Evolutionary conservation across 2,329 filamentous ascomycete genomes (phyloP).

Genomic region (Colletotrichum tamarilloi): DNA sequence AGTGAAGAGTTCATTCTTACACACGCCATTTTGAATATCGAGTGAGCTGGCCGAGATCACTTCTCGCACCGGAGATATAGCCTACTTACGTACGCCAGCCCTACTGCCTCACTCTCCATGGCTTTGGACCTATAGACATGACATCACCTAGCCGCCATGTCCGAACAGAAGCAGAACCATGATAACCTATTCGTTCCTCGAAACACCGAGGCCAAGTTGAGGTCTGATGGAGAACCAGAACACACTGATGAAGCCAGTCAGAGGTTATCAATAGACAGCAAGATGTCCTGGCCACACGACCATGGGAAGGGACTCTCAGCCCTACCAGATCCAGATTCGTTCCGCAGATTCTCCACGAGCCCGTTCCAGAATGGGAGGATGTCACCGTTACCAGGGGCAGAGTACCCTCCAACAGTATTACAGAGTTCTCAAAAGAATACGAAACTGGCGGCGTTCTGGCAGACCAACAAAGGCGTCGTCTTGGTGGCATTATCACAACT

Average conservation of each 20-base stretch:
- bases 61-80: background rate
- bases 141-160: slow-evolving; percentile 34
- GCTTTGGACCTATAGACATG: slow-evolving; percentile 7
- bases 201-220: slow-evolving; percentile 38
- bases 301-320: slow-evolving; percentile 36
- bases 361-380: slow-evolving; percentile 45
- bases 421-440: slow-evolving; percentile 26
- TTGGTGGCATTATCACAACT: slow-evolving; percentile 81
- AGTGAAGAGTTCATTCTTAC: background rate
- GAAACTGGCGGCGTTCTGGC: slow-evolving; percentile 60
- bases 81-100: background rate
- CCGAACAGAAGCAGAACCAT: slow-evolving; percentile 33
- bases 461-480: slow-evolving; percentile 75
- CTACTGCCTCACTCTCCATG: background rate
- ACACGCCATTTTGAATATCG: background rate
- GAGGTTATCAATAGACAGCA: slow-evolving; percentile 40
- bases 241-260: slow-evolving; percentile 41
- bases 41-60: background rate
- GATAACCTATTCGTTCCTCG: slow-evolving; percentile 38
- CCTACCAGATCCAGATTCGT: slow-evolving; percentile 44
- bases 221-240: slow-evolving; percentile 39
- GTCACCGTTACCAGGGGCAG: slow-evolving; percentile 37
- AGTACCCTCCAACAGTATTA: slow-evolving; percentile 38
- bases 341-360: slow-evolving; percentile 54
- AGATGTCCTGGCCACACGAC: slow-evolving; percentile 37